A percentile compares a stretch with the other conserved stretches of the same genome.
Conservation (phyloP, 441 rosid genomes). For the Macaranga tanarius region DNA sequence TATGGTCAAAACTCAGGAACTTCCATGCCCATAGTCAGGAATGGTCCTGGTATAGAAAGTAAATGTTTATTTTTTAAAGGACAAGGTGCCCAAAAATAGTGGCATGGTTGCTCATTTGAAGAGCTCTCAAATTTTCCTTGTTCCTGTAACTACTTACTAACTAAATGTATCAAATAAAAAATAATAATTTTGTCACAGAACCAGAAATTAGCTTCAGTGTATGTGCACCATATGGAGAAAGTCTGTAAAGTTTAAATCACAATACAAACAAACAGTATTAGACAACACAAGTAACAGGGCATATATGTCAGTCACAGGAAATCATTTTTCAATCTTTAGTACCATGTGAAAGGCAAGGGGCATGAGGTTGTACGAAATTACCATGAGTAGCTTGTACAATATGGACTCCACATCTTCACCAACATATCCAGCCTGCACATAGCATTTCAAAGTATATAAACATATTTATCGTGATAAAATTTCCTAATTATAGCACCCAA, state of each 20-base stretch:
- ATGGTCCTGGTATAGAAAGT: not conserved
- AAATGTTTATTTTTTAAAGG: not conserved
- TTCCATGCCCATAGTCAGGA: not conserved
- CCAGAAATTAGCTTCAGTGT: not conserved
- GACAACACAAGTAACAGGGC: not conserved
- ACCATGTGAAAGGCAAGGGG: conserved; percentile 9
- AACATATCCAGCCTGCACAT: conserved; percentile 93
- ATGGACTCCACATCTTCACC: conserved; percentile 99
- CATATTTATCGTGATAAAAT: not conserved
- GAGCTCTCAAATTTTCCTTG: not conserved
- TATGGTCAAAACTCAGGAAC: not conserved
- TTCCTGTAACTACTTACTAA: not conserved
- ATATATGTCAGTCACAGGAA: not conserved
- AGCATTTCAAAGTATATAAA: conserved; percentile 18
- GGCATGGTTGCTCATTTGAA: not conserved
- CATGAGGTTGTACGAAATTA: conserved; percentile 27
- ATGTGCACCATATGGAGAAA: not conserved
- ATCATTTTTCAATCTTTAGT: not conserved
- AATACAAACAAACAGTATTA: not conserved
- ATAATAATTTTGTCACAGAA: not conserved
- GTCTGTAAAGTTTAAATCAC: not conserved
- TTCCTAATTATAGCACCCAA: not conserved
- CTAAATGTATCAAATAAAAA: not conserved
- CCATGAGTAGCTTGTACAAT: conserved; percentile 89
- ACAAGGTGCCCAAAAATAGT: not conserved